Evolutionary conservation across 2,329 filamentous ascomycete genomes (phyloP).

Genomic region (Daldinia sp.): DNA sequence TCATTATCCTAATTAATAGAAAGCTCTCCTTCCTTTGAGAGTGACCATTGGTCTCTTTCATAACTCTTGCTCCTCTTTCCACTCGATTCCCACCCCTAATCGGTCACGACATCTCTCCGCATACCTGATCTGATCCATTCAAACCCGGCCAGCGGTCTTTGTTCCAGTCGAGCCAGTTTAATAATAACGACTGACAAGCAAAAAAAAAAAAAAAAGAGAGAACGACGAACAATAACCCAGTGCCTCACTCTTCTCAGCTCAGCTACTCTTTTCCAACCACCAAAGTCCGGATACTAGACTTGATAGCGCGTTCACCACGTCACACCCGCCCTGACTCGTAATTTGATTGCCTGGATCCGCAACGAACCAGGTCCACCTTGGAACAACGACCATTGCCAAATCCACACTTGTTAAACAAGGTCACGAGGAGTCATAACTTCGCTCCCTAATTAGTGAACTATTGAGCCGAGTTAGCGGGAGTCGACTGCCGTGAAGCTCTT

Average conservation of each 20-base stretch:
- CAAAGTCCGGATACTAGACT: constrained; percentile 40
- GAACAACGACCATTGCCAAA: constrained; percentile 42
- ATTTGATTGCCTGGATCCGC: constrained; percentile 49
- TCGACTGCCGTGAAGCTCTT: constrained; percentile 48
- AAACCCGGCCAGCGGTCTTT: constrained; percentile 40
- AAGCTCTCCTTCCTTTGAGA: constrained; percentile 49
- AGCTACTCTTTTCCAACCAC: constrained; percentile 7
- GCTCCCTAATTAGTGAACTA: constrained; percentile 51
- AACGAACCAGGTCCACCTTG: constrained; percentile 45
- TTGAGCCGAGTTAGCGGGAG: constrained; percentile 50
- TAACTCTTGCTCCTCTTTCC: constrained; percentile 44
- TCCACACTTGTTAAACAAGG: constrained; percentile 43
- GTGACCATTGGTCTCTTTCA: constrained; percentile 47
- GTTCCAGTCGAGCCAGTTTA: constrained; percentile 46
- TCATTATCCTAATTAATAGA: constrained; percentile 46
- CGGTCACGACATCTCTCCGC: constrained; percentile 42
- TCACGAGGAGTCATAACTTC: constrained; percentile 60
- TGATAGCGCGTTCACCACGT: constrained; percentile 49
- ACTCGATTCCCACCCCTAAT: constrained; percentile 22
- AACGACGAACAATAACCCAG: constrained; percentile 37
- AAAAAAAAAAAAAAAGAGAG: background rate
- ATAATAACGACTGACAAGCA: constrained; percentile 37
- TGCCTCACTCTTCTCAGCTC: constrained; percentile 33
- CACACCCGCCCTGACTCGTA: constrained; percentile 49
- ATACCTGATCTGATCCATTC: constrained; percentile 40